phyloP scores from a whole-genome alignment of 768 basidiomycete species.

The Pleurotus platypus region DNA sequence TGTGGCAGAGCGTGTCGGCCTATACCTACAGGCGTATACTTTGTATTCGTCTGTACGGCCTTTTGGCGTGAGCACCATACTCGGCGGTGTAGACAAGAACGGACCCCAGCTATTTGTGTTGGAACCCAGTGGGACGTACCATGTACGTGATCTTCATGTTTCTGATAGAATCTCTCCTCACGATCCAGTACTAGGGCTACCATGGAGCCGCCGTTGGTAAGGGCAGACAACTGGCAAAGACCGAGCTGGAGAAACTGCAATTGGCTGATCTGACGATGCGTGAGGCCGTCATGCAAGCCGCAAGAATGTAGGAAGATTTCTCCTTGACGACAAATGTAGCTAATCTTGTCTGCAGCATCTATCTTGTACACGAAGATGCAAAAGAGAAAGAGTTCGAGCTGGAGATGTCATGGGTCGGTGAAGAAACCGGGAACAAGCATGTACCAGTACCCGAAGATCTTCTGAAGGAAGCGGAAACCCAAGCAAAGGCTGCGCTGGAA shows the following conservation, averaged over 20 bases:
- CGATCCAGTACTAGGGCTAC: constrained; percentile 63
- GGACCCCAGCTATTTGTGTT: constrained; percentile 87
- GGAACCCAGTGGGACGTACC: constrained; percentile 92
- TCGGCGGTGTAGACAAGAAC: constrained; percentile 84
- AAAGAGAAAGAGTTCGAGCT: constrained; percentile 99
- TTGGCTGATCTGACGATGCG: constrained; percentile 73
- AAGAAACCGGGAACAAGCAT: constrained; percentile 78
- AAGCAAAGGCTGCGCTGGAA: constrained; percentile 85
- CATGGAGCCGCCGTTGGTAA: constrained; percentile 97
- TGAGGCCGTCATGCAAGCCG: constrained; percentile 90
- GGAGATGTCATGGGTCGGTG: constrained; percentile 95
- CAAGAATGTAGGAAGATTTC: constrained; percentile 73
- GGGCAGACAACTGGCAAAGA: constrained; percentile 97
- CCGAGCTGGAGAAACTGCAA: constrained; percentile 95
- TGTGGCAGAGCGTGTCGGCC: constrained; percentile 70
- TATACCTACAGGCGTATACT: constrained; percentile 94
- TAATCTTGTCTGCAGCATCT: constrained; percentile 59
- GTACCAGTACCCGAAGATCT: constrained; percentile 83
- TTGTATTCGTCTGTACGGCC: constrained; percentile 97
- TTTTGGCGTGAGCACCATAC: constrained; percentile 91
- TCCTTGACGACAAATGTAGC: neutral
- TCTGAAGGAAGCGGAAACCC: constrained; percentile 78
- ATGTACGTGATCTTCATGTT: constrained; percentile 44
- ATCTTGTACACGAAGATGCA: constrained; percentile 94
- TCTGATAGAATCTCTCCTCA: neutral